A percentile compares a stretch with the other conserved stretches of the same genome.
phyloP scores from a whole-genome alignment of 208 protist genomes.

The Trypanosoma mega region DNA sequence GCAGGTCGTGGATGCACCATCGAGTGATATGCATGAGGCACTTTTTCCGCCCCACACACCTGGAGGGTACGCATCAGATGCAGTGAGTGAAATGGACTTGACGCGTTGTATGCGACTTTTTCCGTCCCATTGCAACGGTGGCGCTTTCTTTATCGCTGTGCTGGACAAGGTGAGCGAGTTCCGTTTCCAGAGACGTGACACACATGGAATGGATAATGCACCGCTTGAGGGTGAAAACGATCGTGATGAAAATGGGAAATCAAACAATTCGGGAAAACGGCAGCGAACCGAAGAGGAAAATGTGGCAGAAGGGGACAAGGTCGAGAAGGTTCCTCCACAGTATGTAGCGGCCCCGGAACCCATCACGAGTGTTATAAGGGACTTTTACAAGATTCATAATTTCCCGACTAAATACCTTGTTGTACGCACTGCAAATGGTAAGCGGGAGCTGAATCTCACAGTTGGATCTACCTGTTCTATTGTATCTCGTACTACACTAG shows the following conservation, averaged over 20 bases:
- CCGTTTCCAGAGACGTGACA: constrained; percentile 33
- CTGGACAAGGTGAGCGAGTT: constrained; percentile 87
- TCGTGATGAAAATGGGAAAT: constrained; percentile 17
- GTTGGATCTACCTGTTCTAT: constrained; percentile 56
- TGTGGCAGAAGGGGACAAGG: neutral
- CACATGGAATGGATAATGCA: neutral
- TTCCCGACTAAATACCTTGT: constrained; percentile 67
- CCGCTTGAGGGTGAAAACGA: constrained; percentile 2
- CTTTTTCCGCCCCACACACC: constrained; percentile 72
- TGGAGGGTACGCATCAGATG: constrained; percentile 58
- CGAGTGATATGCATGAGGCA: constrained; percentile 63
- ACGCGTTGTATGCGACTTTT: constrained; percentile 92
- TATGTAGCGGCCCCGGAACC: constrained; percentile 49
- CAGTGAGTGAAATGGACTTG: constrained; percentile 63
- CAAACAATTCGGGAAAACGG: constrained; percentile 6
- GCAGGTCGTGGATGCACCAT: constrained; percentile 37
- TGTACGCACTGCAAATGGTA: constrained; percentile 63
- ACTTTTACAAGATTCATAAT: constrained; percentile 50
- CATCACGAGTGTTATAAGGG: constrained; percentile 37
- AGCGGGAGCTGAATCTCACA: constrained; percentile 60
- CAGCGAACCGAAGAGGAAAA: constrained; percentile 5
- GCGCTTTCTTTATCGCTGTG: constrained; percentile 97
- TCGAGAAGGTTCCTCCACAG: constrained; percentile 46
- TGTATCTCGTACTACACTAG: constrained; percentile 47
- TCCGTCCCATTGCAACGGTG: constrained; percentile 93